Evolutionary conservation across 176 grass and related monocot genomes (phyloP).

Genomic region (Paspalum notatum): DNA sequence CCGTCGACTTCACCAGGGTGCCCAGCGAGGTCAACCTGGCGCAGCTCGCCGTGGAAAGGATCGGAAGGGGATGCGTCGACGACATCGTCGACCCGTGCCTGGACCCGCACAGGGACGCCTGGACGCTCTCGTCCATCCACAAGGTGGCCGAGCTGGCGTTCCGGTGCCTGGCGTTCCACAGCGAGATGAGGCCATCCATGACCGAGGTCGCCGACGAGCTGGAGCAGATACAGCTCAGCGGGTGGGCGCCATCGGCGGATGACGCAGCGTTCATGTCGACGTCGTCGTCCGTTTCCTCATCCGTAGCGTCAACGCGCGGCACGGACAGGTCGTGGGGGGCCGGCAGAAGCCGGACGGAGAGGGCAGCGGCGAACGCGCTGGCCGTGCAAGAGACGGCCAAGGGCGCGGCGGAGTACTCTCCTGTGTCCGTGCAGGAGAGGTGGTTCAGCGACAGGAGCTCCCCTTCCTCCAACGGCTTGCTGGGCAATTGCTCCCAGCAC

Average conservation of each 20-base stretch:
- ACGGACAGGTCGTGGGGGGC: slow-evolving; percentile 48
- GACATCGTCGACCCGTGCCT: slow-evolving; percentile 64
- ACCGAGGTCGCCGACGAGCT: slow-evolving; percentile 63
- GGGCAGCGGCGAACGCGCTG: not conserved
- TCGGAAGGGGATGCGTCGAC: slow-evolving; percentile 55
- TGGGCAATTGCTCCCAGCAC: slow-evolving; percentile 47
- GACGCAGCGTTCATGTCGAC: slow-evolving; percentile 62
- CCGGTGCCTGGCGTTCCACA: slow-evolving; percentile 72
- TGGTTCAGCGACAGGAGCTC: slow-evolving; percentile 71
- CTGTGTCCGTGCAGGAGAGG: slow-evolving; percentile 66
- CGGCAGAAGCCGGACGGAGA: slow-evolving; percentile 44
- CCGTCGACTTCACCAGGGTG: slow-evolving; percentile 39
- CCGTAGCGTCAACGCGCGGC: slow-evolving; percentile 43
- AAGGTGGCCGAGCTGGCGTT: slow-evolving; percentile 74
- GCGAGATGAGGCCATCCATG: slow-evolving; percentile 78
- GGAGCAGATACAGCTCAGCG: slow-evolving; percentile 60
- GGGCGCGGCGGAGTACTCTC: slow-evolving; percentile 46
- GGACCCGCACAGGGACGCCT: slow-evolving; percentile 56
- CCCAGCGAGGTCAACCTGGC: slow-evolving; percentile 61
- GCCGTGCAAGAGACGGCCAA: not conserved
- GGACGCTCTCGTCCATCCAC: slow-evolving; percentile 56
- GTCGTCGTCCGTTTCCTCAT: slow-evolving; percentile 63
- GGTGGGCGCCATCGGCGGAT: slow-evolving; percentile 54
- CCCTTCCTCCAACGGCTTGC: slow-evolving; percentile 65
- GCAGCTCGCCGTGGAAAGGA: slow-evolving; percentile 56